Evolutionary conservation across 2,329 filamentous ascomycete species (phyloP).

Genomic region (Nigrospora sphaerica): DNA sequence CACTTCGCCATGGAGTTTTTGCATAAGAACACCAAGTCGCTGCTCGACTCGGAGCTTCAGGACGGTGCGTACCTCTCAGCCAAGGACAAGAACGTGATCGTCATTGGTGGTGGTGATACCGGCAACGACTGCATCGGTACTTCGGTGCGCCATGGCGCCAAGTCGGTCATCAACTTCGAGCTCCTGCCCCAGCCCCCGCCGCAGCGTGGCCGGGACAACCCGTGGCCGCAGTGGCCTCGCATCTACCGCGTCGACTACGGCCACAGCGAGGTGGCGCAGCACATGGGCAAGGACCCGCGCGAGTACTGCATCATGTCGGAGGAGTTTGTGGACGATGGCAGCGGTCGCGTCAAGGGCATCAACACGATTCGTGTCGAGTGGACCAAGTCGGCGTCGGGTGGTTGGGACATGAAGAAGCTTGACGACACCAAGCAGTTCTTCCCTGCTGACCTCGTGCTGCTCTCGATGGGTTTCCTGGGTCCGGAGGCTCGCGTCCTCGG

Average conservation of each 20-base stretch:
- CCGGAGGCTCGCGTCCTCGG: slow-evolving; percentile 84
- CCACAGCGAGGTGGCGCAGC: slow-evolving; percentile 89
- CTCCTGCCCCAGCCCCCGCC: slow-evolving; percentile 85
- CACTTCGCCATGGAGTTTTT: slow-evolving; percentile 98
- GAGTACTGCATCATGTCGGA: slow-evolving; percentile 99
- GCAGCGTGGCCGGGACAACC: slow-evolving; percentile 88
- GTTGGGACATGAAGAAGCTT: slow-evolving; percentile 98
- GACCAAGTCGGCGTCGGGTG: slow-evolving; percentile 81
- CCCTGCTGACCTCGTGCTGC: slow-evolving; percentile 85
- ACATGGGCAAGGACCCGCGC: slow-evolving; percentile 91
- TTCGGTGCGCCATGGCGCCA: slow-evolving; percentile 89
- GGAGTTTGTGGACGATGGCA: slow-evolving; percentile 87
- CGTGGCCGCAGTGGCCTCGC: slow-evolving; percentile 96
- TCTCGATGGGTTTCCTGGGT: slow-evolving; percentile 96
- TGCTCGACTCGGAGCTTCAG: slow-evolving; percentile 81
- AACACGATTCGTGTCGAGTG: slow-evolving; percentile 94
- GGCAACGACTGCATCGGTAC: slow-evolving; percentile 98
- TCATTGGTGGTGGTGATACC: slow-evolving; percentile 96
- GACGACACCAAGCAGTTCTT: slow-evolving; percentile 93
- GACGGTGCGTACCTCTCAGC: slow-evolving; percentile 87
- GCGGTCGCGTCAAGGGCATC: slow-evolving; percentile 86
- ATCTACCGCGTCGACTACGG: slow-evolving; percentile 99
- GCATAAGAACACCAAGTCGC: slow-evolving; percentile 95
- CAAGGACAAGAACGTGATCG: slow-evolving; percentile 91
- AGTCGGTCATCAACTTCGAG: slow-evolving; percentile 95